Percentiles rank a stretch among this genome's conserved stretches.
Conservation (phyloP, 441 rosid genomes). For the Populus hybrid region DNA sequence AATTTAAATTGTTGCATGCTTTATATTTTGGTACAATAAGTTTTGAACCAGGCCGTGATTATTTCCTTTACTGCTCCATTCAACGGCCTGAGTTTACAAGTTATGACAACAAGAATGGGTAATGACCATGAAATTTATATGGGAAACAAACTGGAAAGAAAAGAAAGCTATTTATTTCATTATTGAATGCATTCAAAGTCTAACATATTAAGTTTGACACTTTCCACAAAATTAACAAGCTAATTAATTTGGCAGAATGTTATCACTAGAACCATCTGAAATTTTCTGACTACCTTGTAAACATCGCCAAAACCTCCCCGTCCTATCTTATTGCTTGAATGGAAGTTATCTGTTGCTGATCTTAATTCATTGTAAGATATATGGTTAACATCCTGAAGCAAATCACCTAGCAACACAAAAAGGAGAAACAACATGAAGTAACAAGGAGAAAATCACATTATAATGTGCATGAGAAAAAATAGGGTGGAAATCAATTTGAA, state of each 20-base stretch:
- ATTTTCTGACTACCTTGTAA: slow-evolving; percentile 47
- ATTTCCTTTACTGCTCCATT: not conserved
- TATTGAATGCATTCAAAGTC: not conserved
- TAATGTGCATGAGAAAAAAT: not conserved
- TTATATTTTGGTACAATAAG: not conserved
- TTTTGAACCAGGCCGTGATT: not conserved
- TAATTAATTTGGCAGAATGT: not conserved
- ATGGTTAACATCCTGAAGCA: slow-evolving; percentile 38
- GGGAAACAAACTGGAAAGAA: not conserved
- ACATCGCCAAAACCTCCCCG: slow-evolving; percentile 75
- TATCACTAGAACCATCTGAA: slow-evolving; percentile 12
- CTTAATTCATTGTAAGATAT: slow-evolving; percentile 47
- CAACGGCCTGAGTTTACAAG: not conserved
- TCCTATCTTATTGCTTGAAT: slow-evolving; percentile 48
- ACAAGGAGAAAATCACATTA: slow-evolving; percentile 1
- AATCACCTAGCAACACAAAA: slow-evolving; percentile 29
- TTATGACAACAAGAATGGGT: not conserved
- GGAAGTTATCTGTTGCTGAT: slow-evolving; percentile 56
- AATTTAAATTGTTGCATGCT: not conserved
- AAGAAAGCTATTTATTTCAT: not conserved
- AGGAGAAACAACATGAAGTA: slow-evolving; percentile 3
- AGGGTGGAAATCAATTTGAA: not conserved
- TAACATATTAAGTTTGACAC: not conserved
- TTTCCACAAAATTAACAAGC: not conserved
- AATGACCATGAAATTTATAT: not conserved